Percentiles rank a stretch among this genome's conserved stretches.
These are phyloP conservation scores for Colletotrichum sp. DNA, from an alignment of 2,329 filamentous ascomycete genomes.

Conservation along the genomic window DNA sequence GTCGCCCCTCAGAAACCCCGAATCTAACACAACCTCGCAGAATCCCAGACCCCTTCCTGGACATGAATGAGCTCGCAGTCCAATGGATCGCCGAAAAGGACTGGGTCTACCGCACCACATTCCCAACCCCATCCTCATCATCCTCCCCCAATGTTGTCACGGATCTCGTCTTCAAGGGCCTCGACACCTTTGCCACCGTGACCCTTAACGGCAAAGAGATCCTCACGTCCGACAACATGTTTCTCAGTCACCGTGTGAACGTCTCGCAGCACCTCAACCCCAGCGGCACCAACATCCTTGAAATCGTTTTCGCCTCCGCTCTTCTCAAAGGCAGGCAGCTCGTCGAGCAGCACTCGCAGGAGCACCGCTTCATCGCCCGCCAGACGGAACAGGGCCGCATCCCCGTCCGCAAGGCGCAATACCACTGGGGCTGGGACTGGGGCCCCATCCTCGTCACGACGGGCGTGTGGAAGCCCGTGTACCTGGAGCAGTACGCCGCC, in stretches of 20 bases:
- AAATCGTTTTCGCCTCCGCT: conserved; percentile 63
- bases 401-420: conserved; percentile 65
- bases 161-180: conserved; percentile 65
- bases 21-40: conserved; percentile 22
- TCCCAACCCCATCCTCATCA: conserved; percentile 27
- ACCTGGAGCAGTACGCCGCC: conserved; percentile 66
- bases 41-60: conserved; percentile 62
- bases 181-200: conserved; percentile 68
- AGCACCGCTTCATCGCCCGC: conserved; percentile 59
- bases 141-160: conserved; percentile 13
- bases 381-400: conserved; percentile 46
- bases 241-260: conserved; percentile 60
- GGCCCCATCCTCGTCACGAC: conserved; percentile 67
- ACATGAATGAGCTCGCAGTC: conserved; percentile 64
- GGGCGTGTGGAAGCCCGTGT: conserved; percentile 71
- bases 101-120: conserved; percentile 60
- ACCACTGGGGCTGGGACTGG: conserved; percentile 77
- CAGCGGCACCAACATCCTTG: conserved; percentile 47
- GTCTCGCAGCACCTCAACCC: conserved; percentile 47
- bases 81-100: conserved; percentile 67
- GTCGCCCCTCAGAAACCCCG: background rate
- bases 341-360: conserved; percentile 54
- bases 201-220: conserved; percentile 58
- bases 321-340: conserved; percentile 56
- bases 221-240: conserved; percentile 67